A percentile compares a stretch with the other conserved stretches of the same genome.
Evolutionary conservation across 1,139 yeast genomes (phyloP).

Genomic region (Blastobotrys aristatus): DNA sequence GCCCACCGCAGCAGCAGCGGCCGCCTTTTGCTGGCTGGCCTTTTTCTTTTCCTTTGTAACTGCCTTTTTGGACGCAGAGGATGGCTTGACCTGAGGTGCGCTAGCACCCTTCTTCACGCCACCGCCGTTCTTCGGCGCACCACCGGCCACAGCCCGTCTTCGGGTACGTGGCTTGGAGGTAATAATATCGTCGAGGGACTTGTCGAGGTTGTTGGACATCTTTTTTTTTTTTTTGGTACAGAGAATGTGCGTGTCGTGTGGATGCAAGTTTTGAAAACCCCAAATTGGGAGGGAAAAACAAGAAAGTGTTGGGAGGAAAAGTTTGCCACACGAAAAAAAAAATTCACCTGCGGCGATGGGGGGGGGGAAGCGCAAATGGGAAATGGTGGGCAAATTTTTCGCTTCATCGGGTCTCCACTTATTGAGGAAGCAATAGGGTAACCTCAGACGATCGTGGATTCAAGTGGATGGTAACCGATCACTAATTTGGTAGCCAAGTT

Average conservation of each 20-base stretch:
- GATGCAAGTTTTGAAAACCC: not conserved
- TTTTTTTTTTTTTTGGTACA: constrained; percentile 16
- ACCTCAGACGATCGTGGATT: too few relatives aligned
- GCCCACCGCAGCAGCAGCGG: constrained; percentile 29
- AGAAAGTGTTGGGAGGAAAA: too few relatives aligned
- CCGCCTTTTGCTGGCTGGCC: constrained; percentile 22
- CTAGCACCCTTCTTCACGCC: constrained; percentile 23
- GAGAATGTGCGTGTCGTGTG: not conserved
- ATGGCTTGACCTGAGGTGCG: constrained; percentile 19
- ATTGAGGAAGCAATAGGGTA: too few relatives aligned
- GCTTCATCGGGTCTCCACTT: too few relatives aligned
- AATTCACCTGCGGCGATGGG: too few relatives aligned
- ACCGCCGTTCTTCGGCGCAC: constrained; percentile 4
- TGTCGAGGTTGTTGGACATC: constrained; percentile 74
- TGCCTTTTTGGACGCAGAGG: constrained; percentile 20
- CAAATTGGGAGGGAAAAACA: too few relatives aligned
- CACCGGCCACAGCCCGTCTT: constrained; percentile 15
- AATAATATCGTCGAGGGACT: constrained; percentile 93
- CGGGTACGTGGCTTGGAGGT: constrained; percentile 49
- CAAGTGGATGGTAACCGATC: too few relatives aligned
- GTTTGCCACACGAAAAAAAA: too few relatives aligned
- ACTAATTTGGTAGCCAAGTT: too few relatives aligned
- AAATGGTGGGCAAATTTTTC: too few relatives aligned
- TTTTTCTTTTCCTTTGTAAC: constrained; percentile 20
- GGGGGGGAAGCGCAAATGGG: too few relatives aligned